Conservation (phyloP, 2,329 filamentous ascomycete genomes). For the Albifimbria verrucaria region DNA sequence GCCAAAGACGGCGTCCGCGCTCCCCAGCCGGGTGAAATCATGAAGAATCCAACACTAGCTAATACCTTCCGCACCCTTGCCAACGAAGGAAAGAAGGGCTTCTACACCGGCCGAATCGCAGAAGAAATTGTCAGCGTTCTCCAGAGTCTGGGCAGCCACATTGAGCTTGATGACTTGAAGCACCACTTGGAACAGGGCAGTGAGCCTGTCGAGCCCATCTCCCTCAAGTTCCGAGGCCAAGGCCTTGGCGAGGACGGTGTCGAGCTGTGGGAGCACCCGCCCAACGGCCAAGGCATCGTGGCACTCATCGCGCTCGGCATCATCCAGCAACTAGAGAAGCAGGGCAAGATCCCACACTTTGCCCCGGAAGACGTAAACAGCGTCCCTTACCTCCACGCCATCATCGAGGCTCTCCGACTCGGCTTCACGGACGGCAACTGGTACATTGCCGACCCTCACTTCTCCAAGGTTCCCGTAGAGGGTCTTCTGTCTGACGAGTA, state of each 20-base stretch:
- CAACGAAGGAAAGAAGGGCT: constrained; percentile 80
- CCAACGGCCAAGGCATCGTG: constrained; percentile 93
- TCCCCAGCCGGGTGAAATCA: constrained; percentile 78
- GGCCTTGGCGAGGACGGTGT: constrained; percentile 51
- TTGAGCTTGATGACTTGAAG: constrained; percentile 76
- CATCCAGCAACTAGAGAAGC: constrained; percentile 76
- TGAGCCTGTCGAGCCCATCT: constrained; percentile 82
- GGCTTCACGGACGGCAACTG: constrained; percentile 87
- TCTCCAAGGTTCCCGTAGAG: constrained; percentile 64
- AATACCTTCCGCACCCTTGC: constrained; percentile 78
- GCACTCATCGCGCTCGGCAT: constrained; percentile 94
- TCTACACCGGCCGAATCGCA: constrained; percentile 83
- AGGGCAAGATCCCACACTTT: constrained; percentile 72
- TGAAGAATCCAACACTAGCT: constrained; percentile 80
- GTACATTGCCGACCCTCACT: constrained; percentile 84
- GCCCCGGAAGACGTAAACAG: constrained; percentile 73
- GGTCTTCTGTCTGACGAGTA: constrained; percentile 71
- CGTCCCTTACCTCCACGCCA: constrained; percentile 73
- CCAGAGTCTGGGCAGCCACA: constrained; percentile 69
- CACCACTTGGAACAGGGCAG: constrained; percentile 67
- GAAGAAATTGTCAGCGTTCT: constrained; percentile 78
- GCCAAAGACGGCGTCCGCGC: constrained; percentile 68
- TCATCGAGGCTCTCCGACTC: constrained; percentile 85
- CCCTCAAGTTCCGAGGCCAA: constrained; percentile 72
- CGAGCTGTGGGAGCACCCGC: constrained; percentile 93